Conservation (phyloP, 2,329 filamentous ascomycete genomes). For the Alternaria infectoria region DNA sequence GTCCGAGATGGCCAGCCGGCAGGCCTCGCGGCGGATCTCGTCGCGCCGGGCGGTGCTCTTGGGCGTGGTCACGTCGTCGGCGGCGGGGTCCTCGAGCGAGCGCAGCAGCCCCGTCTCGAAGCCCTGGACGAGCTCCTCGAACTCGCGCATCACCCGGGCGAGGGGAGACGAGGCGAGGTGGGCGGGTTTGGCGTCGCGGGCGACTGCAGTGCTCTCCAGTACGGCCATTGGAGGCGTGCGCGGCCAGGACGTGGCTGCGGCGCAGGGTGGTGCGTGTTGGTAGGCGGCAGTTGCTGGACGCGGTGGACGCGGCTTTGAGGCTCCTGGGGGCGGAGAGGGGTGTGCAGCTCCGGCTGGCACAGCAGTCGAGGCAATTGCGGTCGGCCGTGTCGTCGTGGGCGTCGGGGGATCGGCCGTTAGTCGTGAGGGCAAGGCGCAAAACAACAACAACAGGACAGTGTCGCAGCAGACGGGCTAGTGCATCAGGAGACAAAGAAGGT, state of each 20-base stretch:
- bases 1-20: slow-evolving; percentile 42
- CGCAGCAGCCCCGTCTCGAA: slow-evolving; percentile 40
- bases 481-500: slow-evolving; percentile 14
- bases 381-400: neutral
- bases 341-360: slow-evolving; percentile 14
- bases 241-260: slow-evolving; percentile 10
- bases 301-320: neutral
- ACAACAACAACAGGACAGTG: slow-evolving; percentile 6
- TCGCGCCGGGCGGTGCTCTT: slow-evolving; percentile 15
- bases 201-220: slow-evolving; percentile 29
- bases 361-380: neutral
- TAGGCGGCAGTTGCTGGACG: slow-evolving; percentile 6
- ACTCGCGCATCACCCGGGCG: slow-evolving; percentile 42
- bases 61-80: neutral
- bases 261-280: slow-evolving; percentile 3
- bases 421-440: slow-evolving; percentile 10
- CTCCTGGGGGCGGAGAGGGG: slow-evolving; percentile 5
- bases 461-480: slow-evolving; percentile 7
- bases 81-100: slow-evolving; percentile 28
- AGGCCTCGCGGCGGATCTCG: slow-evolving; percentile 36
- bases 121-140: slow-evolving; percentile 37
- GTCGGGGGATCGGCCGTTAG: slow-evolving; percentile 12
- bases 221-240: slow-evolving; percentile 34
- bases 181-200: slow-evolving; percentile 24
- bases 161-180: slow-evolving; percentile 22